phyloP scores from a whole-genome alignment of 2,329 filamentous ascomycete species.

The Cercospora berteroae region DNA sequence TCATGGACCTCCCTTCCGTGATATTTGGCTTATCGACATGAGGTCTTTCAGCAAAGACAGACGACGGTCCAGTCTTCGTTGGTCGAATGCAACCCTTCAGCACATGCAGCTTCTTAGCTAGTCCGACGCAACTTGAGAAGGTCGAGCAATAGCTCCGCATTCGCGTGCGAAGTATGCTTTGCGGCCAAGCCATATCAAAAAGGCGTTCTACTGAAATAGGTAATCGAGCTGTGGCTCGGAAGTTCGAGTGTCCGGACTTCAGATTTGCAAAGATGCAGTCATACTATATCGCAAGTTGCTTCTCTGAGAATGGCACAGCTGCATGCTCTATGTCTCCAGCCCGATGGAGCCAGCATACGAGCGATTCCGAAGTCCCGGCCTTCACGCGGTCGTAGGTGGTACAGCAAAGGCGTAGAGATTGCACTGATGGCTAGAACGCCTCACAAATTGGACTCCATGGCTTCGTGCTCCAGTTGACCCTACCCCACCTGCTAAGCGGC shows the following conservation, averaged over 20 bases:
- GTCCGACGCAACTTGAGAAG: not conserved
- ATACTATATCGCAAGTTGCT: not conserved
- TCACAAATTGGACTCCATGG: not conserved
- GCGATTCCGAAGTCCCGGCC: not conserved
- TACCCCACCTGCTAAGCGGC: not conserved
- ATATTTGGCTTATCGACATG: not conserved
- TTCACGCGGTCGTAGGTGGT: not conserved
- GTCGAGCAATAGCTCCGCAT: not conserved
- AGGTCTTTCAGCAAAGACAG: not conserved
- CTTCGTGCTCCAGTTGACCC: not conserved
- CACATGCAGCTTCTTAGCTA: not conserved
- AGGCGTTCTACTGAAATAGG: not conserved
- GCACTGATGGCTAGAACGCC: not conserved
- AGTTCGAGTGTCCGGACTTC: not conserved
- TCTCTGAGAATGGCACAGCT: not conserved
- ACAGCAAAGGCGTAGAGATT: not conserved
- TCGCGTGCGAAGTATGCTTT: not conserved
- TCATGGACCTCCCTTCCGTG: not conserved
- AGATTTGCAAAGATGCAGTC: not conserved
- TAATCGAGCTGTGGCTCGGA: slow-evolving; percentile 1
- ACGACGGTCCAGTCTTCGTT: not conserved
- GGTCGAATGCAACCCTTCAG: not conserved
- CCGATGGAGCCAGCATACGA: not conserved
- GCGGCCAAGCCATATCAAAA: not conserved
- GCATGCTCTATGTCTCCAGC: not conserved